Percentiles rank a stretch among this genome's conserved stretches.
Evolutionary conservation across 2,329 filamentous ascomycete genomes (phyloP).

Genomic region (Alternaria sp.): DNA sequence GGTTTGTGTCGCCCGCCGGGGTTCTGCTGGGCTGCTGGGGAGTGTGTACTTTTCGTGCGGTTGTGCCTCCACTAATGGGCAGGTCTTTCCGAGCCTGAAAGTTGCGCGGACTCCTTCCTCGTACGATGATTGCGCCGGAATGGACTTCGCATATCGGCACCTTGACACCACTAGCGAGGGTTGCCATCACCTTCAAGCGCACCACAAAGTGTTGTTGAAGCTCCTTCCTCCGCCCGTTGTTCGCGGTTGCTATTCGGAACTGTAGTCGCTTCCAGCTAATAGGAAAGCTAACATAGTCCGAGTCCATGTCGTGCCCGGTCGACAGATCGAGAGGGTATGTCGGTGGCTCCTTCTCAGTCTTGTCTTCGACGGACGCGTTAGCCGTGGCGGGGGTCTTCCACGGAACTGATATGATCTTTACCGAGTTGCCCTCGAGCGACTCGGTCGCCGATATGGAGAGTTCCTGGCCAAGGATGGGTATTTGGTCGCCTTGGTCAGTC

Average conservation of each 20-base stretch:
- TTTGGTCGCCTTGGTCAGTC: constrained; percentile 82
- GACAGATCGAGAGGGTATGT: constrained; percentile 76
- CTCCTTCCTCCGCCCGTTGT: constrained; percentile 93
- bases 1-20: constrained; percentile 48
- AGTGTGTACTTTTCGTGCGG: constrained; percentile 69
- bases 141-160: constrained; percentile 82
- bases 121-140: constrained; percentile 91
- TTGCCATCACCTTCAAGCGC: constrained; percentile 84
- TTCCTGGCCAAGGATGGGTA: constrained; percentile 83
- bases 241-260: constrained; percentile 93
- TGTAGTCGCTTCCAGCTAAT: constrained; percentile 94
- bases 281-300: constrained; percentile 87
- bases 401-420: constrained; percentile 94
- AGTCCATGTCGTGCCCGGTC: constrained; percentile 73
- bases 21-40: constrained; percentile 49
- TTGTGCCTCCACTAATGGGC: constrained; percentile 80
- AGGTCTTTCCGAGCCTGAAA: constrained; percentile 95
- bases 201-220: constrained; percentile 96
- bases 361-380: constrained; percentile 70
- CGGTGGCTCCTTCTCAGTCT: constrained; percentile 84
- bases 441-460: constrained; percentile 91
- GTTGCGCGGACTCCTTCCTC: constrained; percentile 90
- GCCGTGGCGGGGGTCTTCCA: constrained; percentile 95
- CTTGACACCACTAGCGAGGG: constrained; percentile 82
- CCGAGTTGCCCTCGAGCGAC: constrained; percentile 89